Conservation (phyloP, 2,329 filamentous ascomycete genomes). For the Paracorniculantispora psalliotae region DNA sequence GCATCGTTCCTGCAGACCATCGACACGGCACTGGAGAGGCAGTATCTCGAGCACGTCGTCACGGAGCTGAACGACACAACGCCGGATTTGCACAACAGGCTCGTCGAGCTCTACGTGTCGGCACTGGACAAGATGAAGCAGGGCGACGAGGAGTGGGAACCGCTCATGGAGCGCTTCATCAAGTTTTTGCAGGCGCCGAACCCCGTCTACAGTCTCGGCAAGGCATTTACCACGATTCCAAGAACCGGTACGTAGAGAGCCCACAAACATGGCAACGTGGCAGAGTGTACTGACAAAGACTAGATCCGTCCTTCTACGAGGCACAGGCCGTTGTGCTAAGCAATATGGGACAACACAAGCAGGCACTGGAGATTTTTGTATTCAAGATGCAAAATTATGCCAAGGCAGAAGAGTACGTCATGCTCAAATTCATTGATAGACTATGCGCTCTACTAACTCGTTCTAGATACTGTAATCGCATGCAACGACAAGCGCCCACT, state of each 20-base stretch:
- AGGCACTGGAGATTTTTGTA: slow-evolving; percentile 95
- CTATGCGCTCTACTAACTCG: not conserved
- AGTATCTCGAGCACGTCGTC: slow-evolving; percentile 88
- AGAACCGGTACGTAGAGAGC: slow-evolving; percentile 58
- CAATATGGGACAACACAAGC: slow-evolving; percentile 92
- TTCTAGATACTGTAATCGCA: slow-evolving; percentile 77
- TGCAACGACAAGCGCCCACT: slow-evolving; percentile 59
- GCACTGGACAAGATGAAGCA: slow-evolving; percentile 43
- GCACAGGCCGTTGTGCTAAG: slow-evolving; percentile 84
- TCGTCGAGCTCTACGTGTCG: slow-evolving; percentile 67
- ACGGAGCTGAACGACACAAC: slow-evolving; percentile 78
- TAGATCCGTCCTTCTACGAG: slow-evolving; percentile 83
- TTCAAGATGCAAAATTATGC: slow-evolving; percentile 83
- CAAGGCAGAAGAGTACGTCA: slow-evolving; percentile 84
- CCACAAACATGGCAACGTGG: not conserved
- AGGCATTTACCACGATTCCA: slow-evolving; percentile 72
- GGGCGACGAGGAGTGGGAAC: slow-evolving; percentile 47
- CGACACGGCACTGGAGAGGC: slow-evolving; percentile 65
- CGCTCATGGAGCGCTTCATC: slow-evolving; percentile 62
- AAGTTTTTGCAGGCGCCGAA: slow-evolving; percentile 69
- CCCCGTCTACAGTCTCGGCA: slow-evolving; percentile 70
- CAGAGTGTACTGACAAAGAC: slow-evolving; percentile 15
- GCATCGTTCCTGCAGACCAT: slow-evolving; percentile 68
- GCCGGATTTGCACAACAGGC: slow-evolving; percentile 79
- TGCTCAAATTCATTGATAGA: not conserved